Base-by-base conservation (phyloP, 768 basidiomycete genomes). In the Chalciporus sphaerocephalus region DNA sequence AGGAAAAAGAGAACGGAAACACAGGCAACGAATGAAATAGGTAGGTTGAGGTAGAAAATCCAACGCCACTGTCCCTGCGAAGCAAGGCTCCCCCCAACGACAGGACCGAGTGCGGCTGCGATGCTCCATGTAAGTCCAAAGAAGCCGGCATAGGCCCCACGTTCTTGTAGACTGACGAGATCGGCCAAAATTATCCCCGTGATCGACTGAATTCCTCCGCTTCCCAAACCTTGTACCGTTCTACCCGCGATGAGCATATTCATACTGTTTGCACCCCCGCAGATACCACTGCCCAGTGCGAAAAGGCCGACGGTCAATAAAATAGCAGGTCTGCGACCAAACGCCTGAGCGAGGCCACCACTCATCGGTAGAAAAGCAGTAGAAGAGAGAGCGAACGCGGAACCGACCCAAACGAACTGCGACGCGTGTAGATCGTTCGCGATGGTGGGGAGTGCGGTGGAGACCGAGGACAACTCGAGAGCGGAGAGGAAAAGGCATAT, bases 1-100 rank as follows among this genome's bases (percentile, higher is more conserved):
- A 72, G 55, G 35, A 71, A 59, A 20, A 69, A 21, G 2, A 62
- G 20, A 5, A 69, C 64, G 0, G 62, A 52, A 0, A 58, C 1
- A 9, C 59, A 42, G 0, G 69, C 63, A 13, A 72, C 27, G 4
- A 58, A 60, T 5, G 55, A 58, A 12, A 74, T 51, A 3, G 72
- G 73, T 30, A 74, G 54, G 46, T 74, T 74, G 25, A 75, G 57
- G 44, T 72, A 74, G 56, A 74, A 74, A 27, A 74, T 53, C 70
- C 73, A 73, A 38, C 71, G 52, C 71, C 72, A 74, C 21, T 56
- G 47, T 2, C 64, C 67, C 7, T 40, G 48, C 10, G 59, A 52
- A 13, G 68, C 63, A 10, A 73, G 55, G 37, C 61, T 61, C 0
- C 71, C 71, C 5, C 65, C 69, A 5, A 72, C 51, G 1, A 69